Percentiles rank a stretch among this genome's conserved stretches.
Evolutionary conservation across 108 stramenopile species (phyloP).

Genomic region (Skeletonema menzelii): DNA sequence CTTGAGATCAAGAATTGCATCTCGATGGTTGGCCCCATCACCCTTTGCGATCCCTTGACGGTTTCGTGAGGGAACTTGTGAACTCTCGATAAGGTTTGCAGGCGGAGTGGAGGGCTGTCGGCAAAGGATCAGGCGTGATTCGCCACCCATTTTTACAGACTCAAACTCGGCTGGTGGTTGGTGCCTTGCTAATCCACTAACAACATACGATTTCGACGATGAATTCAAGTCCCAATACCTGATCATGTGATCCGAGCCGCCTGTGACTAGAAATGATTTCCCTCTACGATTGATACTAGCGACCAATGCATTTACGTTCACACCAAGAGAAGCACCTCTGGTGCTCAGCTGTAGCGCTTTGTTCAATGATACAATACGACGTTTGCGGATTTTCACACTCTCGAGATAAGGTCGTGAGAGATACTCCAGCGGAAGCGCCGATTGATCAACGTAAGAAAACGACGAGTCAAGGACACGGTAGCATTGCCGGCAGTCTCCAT

Average conservation of each 20-base stretch:
- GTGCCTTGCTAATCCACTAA: conserved; percentile 62
- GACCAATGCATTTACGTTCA: conserved; percentile 71
- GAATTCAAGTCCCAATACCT: conserved; percentile 89
- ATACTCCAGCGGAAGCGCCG: conserved; percentile 35
- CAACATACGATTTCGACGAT: conserved; percentile 83
- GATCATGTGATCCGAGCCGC: conserved; percentile 83
- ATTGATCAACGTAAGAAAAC: conserved; percentile 43
- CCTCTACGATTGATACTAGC: conserved; percentile 72
- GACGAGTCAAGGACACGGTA: conserved; percentile 67
- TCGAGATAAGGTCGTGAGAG: conserved; percentile 50
- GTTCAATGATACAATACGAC: conserved; percentile 18
- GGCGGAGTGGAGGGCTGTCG: conserved; percentile 59
- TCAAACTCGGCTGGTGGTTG: conserved; percentile 78
- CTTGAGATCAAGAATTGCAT: conserved; percentile 81
- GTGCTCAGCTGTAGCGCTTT: conserved; percentile 21
- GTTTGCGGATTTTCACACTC: conserved; percentile 27
- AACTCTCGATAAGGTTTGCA: conserved; percentile 47
- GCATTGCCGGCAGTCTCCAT: conserved; percentile 82
- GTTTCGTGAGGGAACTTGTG: conserved; percentile 36
- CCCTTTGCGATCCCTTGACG: conserved; percentile 41
- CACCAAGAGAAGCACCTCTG: conserved; percentile 15
- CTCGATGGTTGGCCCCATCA: conserved; percentile 48
- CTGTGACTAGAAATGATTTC: conserved; percentile 86
- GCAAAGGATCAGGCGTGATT: conserved; percentile 68
- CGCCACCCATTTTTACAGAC: conserved; percentile 52